A percentile compares a stretch with the other conserved stretches of the same genome.
These are phyloP conservation scores for Backusella liffmaniae DNA, from an alignment of 192 early-diverging fungal species.

Conservation along the genomic window DNA sequence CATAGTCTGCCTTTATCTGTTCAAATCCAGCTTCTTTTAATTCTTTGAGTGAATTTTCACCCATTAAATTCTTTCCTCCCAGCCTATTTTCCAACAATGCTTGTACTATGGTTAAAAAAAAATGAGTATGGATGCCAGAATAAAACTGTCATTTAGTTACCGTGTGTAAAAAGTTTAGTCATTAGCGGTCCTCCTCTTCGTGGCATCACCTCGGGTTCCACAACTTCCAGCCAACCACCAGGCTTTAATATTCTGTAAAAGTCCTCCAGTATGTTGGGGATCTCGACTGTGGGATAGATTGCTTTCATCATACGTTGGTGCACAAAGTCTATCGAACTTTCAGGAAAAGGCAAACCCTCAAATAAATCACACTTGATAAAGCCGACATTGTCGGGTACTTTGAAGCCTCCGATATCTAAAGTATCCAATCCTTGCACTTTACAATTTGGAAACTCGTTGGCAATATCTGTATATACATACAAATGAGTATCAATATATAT, in stretches of 20 bases:
- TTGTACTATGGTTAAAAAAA: neutral
- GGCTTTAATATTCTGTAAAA: slow-evolving; percentile 13
- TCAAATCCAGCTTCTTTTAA: neutral
- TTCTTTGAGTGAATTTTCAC: neutral
- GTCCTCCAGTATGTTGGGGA: neutral
- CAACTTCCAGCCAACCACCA: slow-evolving; percentile 18
- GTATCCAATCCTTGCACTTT: slow-evolving; percentile 19
- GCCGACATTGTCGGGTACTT: neutral
- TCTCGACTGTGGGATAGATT: neutral
- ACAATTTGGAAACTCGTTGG: slow-evolving; percentile 18
- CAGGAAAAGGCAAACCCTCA: neutral
- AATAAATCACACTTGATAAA: slow-evolving; percentile 2
- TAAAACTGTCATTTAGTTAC: neutral
- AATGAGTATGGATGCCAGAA: neutral
- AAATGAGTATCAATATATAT: neutral
- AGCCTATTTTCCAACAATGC: neutral
- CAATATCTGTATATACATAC: slow-evolving; percentile 15
- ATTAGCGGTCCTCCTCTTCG: slow-evolving; percentile 6
- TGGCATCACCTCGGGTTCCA: slow-evolving; percentile 18
- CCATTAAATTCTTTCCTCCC: neutral
- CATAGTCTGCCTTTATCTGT: slow-evolving; percentile 20
- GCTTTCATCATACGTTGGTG: slow-evolving; percentile 24
- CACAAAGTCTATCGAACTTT: slow-evolving; percentile 19
- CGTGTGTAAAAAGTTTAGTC: neutral
- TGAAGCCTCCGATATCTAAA: neutral